Evolutionary conservation across 75 land plant species (phyloP).

Genomic region (Isoetes taiwanensis): DNA sequence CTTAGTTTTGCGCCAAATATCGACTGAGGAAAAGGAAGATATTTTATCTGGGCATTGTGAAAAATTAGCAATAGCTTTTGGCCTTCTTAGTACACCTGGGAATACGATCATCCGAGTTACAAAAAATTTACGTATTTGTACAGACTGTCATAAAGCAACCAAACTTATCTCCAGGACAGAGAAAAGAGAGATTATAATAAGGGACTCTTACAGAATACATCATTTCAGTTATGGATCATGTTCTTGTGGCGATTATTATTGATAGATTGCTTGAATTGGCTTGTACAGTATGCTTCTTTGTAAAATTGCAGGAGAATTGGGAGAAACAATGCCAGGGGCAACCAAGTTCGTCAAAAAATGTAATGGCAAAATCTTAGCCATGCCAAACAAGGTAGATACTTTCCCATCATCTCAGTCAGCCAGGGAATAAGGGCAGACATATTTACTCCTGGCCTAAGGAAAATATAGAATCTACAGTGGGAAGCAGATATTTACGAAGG

Average conservation of each 20-base stretch:
- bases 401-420: no score
- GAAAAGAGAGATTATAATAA: slow-evolving; percentile 8
- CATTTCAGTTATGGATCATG: slow-evolving; percentile 11
- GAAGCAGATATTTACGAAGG: no score
- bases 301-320: no score
- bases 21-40: slow-evolving; percentile 8
- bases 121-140: slow-evolving; percentile 7
- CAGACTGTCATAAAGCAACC: slow-evolving; percentile 11
- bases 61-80: slow-evolving; percentile 6
- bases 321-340: no score
- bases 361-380: no score
- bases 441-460: no score
- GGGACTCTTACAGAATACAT: slow-evolving; percentile 6
- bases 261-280: no score
- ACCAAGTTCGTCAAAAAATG: no score
- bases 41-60: slow-evolving; percentile 8
- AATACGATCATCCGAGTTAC: slow-evolving; percentile 10
- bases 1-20: slow-evolving; percentile 3
- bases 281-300: no score
- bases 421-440: no score
- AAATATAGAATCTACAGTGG: no score
- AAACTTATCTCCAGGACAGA: slow-evolving; percentile 16
- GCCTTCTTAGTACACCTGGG: slow-evolving; percentile 2
- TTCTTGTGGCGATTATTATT: slow-evolving; percentile 13
- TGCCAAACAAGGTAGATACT: no score